Base-by-base conservation (phyloP, 768 basidiomycete genomes). In the Podaxis sp. region DNA sequence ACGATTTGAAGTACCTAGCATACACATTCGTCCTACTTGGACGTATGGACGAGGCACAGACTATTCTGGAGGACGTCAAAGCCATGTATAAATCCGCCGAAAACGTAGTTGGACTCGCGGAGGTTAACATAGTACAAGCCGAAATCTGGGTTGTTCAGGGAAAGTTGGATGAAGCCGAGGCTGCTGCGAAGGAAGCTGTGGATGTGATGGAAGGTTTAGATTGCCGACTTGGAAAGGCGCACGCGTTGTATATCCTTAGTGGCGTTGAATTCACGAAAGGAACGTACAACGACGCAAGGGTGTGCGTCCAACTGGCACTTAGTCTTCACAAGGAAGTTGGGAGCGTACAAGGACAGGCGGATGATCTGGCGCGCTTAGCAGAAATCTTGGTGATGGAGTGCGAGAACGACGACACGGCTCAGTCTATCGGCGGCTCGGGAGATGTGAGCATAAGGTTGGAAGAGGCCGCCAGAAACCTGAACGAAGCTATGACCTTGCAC, bases 241-340 rank as follows among this genome's bases (percentile, higher is more conserved):
- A 56, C 57, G 62, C 44, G n/a, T 46, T 55, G 15, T 52, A 40
- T n/a, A 49, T 60, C 8, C 58, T 51, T 38, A 49, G 50, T 11
- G 66, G 73, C 8, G 60, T 74, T 8, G 58, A 54, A 22, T 58
- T 72, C 20, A 71, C 70, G 1, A 60, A 64, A 37, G 66, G 60
- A n/a, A 50, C 65, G 33, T 70, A 61, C 46, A 59, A 67, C 2
- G 38, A 66, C 48, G 73, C 72, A 5, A 41, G 60, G 36, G 40
- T 54, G 36, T 50, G 52, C 15, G 57, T 72, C 13, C 38, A 28
- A 0, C 62, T 62, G 1, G 60, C 72, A 1, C 54, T 66, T 2
- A 26, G 58, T 13, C 61, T 70, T 1, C 72, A 72, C 48, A 51
- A 57, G 40, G 54, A 68, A 3, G 52, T 64, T 4, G 61, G 65